Evolutionary conservation across 2,329 filamentous ascomycete species (phyloP).

Genomic region (Colletotrichum sp.): DNA sequence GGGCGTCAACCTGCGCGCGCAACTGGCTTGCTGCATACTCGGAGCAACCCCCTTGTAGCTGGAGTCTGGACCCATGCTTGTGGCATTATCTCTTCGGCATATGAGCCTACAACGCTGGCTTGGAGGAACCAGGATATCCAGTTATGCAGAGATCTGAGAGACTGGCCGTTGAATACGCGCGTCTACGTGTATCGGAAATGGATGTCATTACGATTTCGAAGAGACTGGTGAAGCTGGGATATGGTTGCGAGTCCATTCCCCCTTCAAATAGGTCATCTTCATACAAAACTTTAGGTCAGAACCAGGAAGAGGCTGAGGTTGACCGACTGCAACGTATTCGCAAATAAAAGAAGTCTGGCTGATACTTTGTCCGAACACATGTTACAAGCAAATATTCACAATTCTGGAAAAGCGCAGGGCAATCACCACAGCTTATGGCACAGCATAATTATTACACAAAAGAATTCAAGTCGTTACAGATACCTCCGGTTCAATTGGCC

Average conservation of each 20-base stretch:
- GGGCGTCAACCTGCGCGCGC: background rate
- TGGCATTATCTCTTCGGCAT: fast-evolving
- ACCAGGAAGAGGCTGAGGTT: fast-evolving
- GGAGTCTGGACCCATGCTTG: fast-evolving
- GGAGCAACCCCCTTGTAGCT: background rate
- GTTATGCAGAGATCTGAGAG: background rate
- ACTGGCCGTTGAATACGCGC: fast-evolving
- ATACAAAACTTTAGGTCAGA: fast-evolving
- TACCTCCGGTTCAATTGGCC: fast-evolving
- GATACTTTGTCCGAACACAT: background rate
- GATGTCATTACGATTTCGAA: fast-evolving
- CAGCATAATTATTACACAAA: fast-evolving
- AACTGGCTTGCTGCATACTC: background rate
- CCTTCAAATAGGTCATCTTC: background rate
- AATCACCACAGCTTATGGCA: background rate
- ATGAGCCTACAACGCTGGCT: background rate
- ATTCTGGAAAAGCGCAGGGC: background rate
- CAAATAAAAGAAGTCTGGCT: background rate
- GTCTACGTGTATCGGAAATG: background rate
- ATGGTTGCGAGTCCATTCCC: fast-evolving
- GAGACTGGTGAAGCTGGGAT: background rate
- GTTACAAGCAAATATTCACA: fast-evolving
- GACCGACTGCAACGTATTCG: background rate
- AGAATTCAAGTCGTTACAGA: fast-evolving
- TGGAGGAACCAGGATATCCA: fast-evolving